Conservation (phyloP, 345 rosid species). For the Aquilaria yunnanensis region DNA sequence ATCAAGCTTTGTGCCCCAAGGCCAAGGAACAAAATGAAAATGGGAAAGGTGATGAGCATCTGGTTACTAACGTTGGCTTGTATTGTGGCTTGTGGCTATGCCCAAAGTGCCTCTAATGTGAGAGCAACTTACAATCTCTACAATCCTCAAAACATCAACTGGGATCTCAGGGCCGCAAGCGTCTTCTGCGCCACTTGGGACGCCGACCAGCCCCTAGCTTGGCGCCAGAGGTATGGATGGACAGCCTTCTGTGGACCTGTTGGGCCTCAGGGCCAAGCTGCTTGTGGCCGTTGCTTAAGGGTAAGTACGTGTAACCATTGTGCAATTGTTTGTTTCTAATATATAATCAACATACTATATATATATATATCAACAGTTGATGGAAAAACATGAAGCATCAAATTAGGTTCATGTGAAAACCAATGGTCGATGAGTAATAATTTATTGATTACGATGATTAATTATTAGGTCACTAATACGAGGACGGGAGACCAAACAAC, state of each 20-base stretch:
- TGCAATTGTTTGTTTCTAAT: too few relatives aligned
- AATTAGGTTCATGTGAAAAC: background rate
- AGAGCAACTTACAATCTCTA: constrained; percentile 46
- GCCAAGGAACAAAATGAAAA: too few relatives aligned
- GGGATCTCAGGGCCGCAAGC: constrained; percentile 42
- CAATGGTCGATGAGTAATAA: background rate
- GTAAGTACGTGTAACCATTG: constrained; percentile 12
- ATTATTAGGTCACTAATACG: constrained; percentile 33
- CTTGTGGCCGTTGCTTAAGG: constrained; percentile 51
- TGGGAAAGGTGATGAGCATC: too few relatives aligned
- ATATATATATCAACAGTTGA: background rate
- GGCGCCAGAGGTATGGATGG: constrained; percentile 58
- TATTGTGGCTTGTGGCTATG: constrained; percentile 17
- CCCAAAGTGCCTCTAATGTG: constrained; percentile 37
- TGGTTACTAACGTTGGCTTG: too few relatives aligned
- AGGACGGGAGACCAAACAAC: constrained; percentile 29
- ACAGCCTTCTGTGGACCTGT: constrained; percentile 56
- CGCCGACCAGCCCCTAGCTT: constrained; percentile 36
- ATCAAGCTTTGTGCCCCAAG: too few relatives aligned
- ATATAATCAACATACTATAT: too few relatives aligned
- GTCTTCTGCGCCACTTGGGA: constrained; percentile 59
- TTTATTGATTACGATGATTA: too few relatives aligned
- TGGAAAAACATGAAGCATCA: background rate
- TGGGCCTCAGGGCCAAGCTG: constrained; percentile 41
- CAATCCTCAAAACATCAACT: constrained; percentile 39